These are phyloP conservation scores for Talaromyces islandicus DNA, from an alignment of 2,329 filamentous ascomycete genomes.

Conservation along the genomic window DNA sequence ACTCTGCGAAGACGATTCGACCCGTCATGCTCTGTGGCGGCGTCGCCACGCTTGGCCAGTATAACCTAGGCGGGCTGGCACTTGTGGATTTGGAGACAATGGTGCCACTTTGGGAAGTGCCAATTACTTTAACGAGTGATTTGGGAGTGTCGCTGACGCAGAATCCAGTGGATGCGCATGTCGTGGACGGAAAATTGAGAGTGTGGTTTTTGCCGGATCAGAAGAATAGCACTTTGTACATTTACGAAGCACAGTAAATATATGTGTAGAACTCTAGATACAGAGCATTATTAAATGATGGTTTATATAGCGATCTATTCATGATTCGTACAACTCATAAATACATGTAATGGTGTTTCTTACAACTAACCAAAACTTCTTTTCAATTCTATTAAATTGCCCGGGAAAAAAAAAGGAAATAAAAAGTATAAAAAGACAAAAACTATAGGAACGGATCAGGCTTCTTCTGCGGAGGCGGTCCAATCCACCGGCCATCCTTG, in stretches of 20 bases:
- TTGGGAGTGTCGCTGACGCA: constrained; percentile 39
- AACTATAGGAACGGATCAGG: background rate
- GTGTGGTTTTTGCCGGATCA: constrained; percentile 46
- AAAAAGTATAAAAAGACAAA: background rate
- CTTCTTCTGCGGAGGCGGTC: constrained; percentile 16
- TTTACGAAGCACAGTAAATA: constrained; percentile 35
- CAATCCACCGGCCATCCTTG: constrained; percentile 29
- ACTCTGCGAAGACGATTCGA: constrained; percentile 11
- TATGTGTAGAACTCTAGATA: background rate
- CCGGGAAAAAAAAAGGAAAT: background rate
- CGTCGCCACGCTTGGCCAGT: constrained; percentile 30
- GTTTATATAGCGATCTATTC: background rate
- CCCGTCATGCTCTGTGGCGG: constrained; percentile 46
- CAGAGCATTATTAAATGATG: background rate
- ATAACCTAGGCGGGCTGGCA: constrained; percentile 41
- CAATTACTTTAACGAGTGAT: constrained; percentile 37
- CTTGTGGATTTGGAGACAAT: constrained; percentile 43
- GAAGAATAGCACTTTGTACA: constrained; percentile 42
- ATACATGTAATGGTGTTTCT: background rate
- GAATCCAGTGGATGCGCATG: constrained; percentile 44
- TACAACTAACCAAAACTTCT: background rate
- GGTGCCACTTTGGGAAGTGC: constrained; percentile 42
- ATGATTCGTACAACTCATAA: background rate
- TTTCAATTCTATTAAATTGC: background rate
- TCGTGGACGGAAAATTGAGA: constrained; percentile 40